A percentile compares a stretch with the other conserved stretches of the same genome.
Conservation (phyloP, 2,329 filamentous ascomycete genomes). For the Trichoderma citrinoviride region DNA sequence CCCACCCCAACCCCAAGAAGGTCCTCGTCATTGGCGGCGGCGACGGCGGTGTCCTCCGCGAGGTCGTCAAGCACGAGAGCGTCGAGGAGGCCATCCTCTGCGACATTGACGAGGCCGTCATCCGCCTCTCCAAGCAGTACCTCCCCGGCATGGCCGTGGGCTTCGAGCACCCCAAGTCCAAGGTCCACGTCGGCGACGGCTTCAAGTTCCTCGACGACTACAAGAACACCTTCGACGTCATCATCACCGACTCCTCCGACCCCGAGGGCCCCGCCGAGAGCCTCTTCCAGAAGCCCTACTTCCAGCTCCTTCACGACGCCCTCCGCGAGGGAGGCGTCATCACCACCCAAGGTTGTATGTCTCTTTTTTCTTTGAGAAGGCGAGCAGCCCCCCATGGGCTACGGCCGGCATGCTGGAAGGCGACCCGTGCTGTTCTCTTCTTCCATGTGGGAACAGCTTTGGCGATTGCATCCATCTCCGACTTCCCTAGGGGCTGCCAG, state of each 20-base stretch:
- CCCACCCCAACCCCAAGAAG: constrained; percentile 96
- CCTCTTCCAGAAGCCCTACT: constrained; percentile 98
- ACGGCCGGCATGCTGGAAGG: constrained; percentile 29
- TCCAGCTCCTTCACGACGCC: constrained; percentile 86
- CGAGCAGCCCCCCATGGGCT: constrained; percentile 36
- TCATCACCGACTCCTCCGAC: constrained; percentile 98
- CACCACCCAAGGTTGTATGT: constrained; percentile 99
- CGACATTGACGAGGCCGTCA: constrained; percentile 99
- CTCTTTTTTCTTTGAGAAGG: constrained; percentile 57
- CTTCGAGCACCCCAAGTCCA: constrained; percentile 91
- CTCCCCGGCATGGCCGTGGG: constrained; percentile 90
- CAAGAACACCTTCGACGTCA: constrained; percentile 97
- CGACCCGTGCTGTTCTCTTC: constrained; percentile 13
- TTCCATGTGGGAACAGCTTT: background rate
- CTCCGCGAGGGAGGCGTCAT: constrained; percentile 96
- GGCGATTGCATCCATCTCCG: constrained; percentile 13
- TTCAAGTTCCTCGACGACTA: constrained; percentile 98
- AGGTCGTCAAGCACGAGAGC: constrained; percentile 98
- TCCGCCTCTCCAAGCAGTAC: constrained; percentile 97
- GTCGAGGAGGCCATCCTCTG: constrained; percentile 95
- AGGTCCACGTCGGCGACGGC: constrained; percentile 89
- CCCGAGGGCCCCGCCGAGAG: constrained; percentile 94
- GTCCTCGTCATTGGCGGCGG: constrained; percentile 97
- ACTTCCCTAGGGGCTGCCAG: constrained; percentile 35
- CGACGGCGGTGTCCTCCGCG: constrained; percentile 94